Conservation (phyloP, 2,329 filamentous ascomycete genomes). For the Atkinsonella hypoxylon region DNA sequence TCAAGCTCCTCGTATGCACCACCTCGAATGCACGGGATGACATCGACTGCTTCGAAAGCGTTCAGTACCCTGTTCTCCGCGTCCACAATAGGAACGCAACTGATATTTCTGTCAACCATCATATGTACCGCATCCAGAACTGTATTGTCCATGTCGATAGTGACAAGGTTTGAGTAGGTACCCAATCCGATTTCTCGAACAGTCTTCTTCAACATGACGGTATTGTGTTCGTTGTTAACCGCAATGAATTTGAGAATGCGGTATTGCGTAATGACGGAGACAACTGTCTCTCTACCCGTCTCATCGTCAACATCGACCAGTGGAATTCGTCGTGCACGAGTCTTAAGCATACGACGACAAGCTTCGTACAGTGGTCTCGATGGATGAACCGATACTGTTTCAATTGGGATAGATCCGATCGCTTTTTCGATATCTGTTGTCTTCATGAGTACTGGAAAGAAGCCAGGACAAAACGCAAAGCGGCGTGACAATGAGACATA, state of each 20-base stretch:
- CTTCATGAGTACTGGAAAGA: slow-evolving; percentile 9
- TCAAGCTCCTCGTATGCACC: slow-evolving; percentile 85
- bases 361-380: slow-evolving; percentile 87
- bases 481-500: background rate
- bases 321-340: slow-evolving; percentile 83
- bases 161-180: slow-evolving; percentile 70
- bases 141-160: slow-evolving; percentile 75
- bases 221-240: slow-evolving; percentile 79
- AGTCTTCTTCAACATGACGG: slow-evolving; percentile 77
- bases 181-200: slow-evolving; percentile 76
- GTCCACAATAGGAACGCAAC: slow-evolving; percentile 86
- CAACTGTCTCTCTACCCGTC: slow-evolving; percentile 81
- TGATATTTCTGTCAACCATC: slow-evolving; percentile 88
- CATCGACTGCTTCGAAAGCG: slow-evolving; percentile 95
- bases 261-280: slow-evolving; percentile 96
- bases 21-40: slow-evolving; percentile 90
- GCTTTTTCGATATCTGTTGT: slow-evolving; percentile 80
- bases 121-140: slow-evolving; percentile 91
- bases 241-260: slow-evolving; percentile 97
- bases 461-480: background rate
- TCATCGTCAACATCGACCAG: slow-evolving; percentile 91
- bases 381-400: slow-evolving; percentile 93
- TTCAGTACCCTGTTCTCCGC: slow-evolving; percentile 69
- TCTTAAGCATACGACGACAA: slow-evolving; percentile 86
- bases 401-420: slow-evolving; percentile 79